A percentile compares a stretch with the other conserved stretches of the same genome.
Evolutionary conservation across 768 basidiomycete species (phyloP).

Genomic region (Paxillus ammoniavirescens): DNA sequence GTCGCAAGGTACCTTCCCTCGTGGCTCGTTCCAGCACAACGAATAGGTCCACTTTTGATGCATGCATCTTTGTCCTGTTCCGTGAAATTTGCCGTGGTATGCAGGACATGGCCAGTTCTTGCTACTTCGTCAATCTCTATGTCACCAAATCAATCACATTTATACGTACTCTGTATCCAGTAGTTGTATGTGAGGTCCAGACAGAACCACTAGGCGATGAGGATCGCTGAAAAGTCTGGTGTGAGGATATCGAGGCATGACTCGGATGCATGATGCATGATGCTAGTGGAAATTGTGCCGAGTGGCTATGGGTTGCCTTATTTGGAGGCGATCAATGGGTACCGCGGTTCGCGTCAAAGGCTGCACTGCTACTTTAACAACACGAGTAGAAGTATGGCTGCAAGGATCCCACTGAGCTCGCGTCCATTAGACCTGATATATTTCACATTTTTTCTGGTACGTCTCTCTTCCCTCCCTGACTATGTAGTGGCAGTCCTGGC

Average conservation of each 20-base stretch:
- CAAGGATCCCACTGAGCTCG: conserved; percentile 41
- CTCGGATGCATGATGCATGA: not conserved
- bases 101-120: conserved; percentile 53
- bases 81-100: conserved; percentile 40
- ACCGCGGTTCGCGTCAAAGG: no score
- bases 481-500: not conserved
- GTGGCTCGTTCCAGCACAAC: conserved; percentile 53
- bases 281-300: not conserved
- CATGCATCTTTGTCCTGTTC: conserved; percentile 31
- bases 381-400: conserved; percentile 10
- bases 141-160: not conserved
- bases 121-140: conserved; percentile 6
- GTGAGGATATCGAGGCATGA: conserved; percentile 49
- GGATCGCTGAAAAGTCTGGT: conserved; percentile 43
- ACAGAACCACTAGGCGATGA: conserved; percentile 40
- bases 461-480: conserved; percentile 13
- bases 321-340: not conserved
- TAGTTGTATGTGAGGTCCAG: conserved; percentile 64
- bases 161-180: conserved; percentile 51
- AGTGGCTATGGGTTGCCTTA: not conserved
- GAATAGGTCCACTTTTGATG: conserved; percentile 53
- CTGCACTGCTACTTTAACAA: no score
- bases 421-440: conserved; percentile 70
- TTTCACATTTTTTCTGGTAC: conserved; percentile 66
- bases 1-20: conserved; percentile 53